Evolutionary conservation across 2,329 filamentous ascomycete species (phyloP).

Genomic region (Cordyceps pruinosa): DNA sequence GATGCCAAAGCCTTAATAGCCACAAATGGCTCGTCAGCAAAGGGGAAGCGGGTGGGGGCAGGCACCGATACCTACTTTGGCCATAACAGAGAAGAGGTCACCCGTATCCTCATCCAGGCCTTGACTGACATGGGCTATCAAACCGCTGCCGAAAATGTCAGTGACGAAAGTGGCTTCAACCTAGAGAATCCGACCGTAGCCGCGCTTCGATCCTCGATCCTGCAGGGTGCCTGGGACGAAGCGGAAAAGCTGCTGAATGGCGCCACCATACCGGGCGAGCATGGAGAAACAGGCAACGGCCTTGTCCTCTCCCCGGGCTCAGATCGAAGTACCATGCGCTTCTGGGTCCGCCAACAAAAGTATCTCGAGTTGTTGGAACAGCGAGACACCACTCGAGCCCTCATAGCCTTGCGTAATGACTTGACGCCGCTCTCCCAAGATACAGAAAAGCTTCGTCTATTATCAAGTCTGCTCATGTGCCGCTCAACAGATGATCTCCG

Average conservation of each 20-base stretch:
- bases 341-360: conserved; percentile 87
- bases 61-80: conserved; percentile 56
- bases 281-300: conserved; percentile 40
- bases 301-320: conserved; percentile 70
- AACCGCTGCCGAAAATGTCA: conserved; percentile 65
- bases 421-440: conserved; percentile 81
- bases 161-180: conserved; percentile 76
- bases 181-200: conserved; percentile 81
- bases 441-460: conserved; percentile 65
- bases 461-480: conserved; percentile 91
- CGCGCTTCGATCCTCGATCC: conserved; percentile 74
- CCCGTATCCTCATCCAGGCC: conserved; percentile 85
- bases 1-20: conserved; percentile 37
- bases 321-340: conserved; percentile 73
- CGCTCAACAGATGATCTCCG: conserved; percentile 69
- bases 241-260: conserved; percentile 77
- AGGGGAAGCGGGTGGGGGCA: conserved; percentile 19
- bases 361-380: conserved; percentile 84
- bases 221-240: conserved; percentile 73
- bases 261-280: conserved; percentile 30
- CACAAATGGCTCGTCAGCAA: conserved; percentile 48
- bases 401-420: conserved; percentile 80
- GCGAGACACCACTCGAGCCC: conserved; percentile 63
- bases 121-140: conserved; percentile 83
- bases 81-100: conserved; percentile 88